These are phyloP conservation scores for Boletus eberwhitei DNA, from an alignment of 768 basidiomycete species.

Conservation along the genomic window DNA sequence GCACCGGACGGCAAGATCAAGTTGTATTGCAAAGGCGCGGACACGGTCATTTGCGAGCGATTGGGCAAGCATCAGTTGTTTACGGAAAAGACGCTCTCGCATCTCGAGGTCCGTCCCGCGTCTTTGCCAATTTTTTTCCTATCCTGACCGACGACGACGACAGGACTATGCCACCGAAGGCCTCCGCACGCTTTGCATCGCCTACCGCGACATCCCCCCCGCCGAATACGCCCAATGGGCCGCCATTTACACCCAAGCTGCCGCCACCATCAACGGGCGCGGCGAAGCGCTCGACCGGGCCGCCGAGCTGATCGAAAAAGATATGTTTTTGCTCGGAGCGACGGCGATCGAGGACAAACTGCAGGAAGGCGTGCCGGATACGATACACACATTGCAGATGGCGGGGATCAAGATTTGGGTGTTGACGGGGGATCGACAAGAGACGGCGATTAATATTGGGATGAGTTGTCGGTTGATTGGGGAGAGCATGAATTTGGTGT, in stretches of 20 bases:
- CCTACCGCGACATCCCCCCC: constrained; percentile 87
- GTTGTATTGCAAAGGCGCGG: constrained; percentile 94
- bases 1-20: constrained; percentile 89
- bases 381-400: constrained; percentile 96
- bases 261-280: constrained; percentile 92
- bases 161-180: constrained; percentile 98
- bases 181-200: constrained; percentile 92
- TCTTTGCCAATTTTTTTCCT: neutral
- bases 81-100: constrained; percentile 80
- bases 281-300: constrained; percentile 93
- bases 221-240: constrained; percentile 91
- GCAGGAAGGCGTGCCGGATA: constrained; percentile 97
- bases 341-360: constrained; percentile 99
- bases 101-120: constrained; percentile 71
- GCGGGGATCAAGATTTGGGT: constrained; percentile 99
- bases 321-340: constrained; percentile 89
- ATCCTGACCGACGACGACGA: neutral
- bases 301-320: constrained; percentile 94
- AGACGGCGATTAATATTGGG: constrained; percentile 99
- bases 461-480: constrained; percentile 96
- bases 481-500: constrained; percentile 93
- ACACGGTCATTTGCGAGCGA: constrained; percentile 94
- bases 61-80: constrained; percentile 81
- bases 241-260: constrained; percentile 84
- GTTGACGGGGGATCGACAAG: constrained; percentile 95